Conservation (phyloP, 208 protist species). For the Phytomonas sp. region DNA sequence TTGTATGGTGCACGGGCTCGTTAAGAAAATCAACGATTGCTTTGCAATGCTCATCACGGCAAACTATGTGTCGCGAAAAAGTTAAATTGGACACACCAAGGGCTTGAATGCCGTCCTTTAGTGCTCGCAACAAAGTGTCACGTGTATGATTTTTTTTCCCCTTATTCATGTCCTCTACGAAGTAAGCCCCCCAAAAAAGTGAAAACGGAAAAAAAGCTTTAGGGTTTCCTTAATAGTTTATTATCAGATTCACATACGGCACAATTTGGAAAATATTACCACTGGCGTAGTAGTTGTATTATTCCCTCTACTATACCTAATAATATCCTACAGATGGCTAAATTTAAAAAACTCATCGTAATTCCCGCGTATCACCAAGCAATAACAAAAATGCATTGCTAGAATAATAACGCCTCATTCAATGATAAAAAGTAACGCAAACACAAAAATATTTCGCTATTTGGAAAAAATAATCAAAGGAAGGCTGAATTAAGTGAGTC, state of each 20-base stretch:
- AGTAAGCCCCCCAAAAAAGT: not conserved
- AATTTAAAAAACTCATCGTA: not conserved
- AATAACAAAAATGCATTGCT: constrained; percentile 2
- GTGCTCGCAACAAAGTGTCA: constrained; percentile 14
- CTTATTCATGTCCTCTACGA: not conserved
- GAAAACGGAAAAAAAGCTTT: constrained; percentile 7
- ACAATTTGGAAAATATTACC: not conserved
- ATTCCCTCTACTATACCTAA: not conserved
- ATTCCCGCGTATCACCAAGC: not conserved
- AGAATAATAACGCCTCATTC: not conserved
- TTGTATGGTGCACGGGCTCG: constrained; percentile 57
- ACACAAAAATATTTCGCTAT: constrained; percentile 5
- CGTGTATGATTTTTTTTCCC: constrained; percentile 2
- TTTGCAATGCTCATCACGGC: constrained; percentile 55
- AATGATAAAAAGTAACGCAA: constrained; percentile 7
- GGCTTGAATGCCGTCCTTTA: constrained; percentile 50
- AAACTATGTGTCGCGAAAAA: constrained; percentile 58
- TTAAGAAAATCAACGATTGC: constrained; percentile 60
- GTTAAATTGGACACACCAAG: constrained; percentile 64
- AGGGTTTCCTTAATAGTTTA: constrained; percentile 10
- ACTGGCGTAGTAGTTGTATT: not conserved
- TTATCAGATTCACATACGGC: not conserved
- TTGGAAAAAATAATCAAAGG: not conserved
- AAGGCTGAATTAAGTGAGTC: not conserved
- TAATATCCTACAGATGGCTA: not conserved